Evolutionary conservation across 2,329 filamentous ascomycete species (phyloP).

Genomic region (Lachnellula subtilissima): DNA sequence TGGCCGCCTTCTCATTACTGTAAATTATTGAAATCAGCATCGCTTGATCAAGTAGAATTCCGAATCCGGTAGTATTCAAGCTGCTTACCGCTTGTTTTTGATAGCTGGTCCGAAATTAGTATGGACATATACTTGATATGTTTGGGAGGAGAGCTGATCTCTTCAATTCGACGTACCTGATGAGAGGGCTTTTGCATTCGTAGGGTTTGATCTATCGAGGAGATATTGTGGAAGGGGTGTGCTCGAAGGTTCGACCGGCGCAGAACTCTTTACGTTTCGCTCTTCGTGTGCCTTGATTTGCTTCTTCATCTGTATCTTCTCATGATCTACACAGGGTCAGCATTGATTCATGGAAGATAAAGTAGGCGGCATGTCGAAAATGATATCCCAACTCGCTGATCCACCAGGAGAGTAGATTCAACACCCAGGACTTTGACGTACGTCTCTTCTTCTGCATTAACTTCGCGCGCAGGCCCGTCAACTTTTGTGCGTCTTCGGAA

Average conservation of each 20-base stretch:
- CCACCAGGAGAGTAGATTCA: too few species aligned
- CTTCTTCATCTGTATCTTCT: slow-evolving; percentile 99
- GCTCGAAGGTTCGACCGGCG: slow-evolving; percentile 70
- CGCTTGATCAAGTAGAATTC: too few species aligned
- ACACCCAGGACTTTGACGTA: too few species aligned
- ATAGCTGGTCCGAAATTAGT: too few species aligned
- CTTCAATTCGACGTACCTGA: slow-evolving; percentile 50
- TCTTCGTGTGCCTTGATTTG: slow-evolving; percentile 92
- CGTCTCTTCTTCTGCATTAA: slow-evolving; percentile 80
- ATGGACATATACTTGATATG: neutral
- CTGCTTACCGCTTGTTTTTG: too few species aligned
- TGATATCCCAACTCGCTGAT: too few species aligned
- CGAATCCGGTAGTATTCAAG: too few species aligned
- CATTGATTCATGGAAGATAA: too few species aligned
- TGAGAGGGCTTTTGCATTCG: slow-evolving; percentile 59
- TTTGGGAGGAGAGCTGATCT: slow-evolving; percentile 33
- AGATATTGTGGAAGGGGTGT: slow-evolving; percentile 89
- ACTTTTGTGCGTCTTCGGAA: slow-evolving; percentile 86
- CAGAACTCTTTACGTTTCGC: slow-evolving; percentile 84
- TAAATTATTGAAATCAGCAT: too few species aligned
- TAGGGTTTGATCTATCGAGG: slow-evolving; percentile 67
- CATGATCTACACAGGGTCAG: slow-evolving; percentile 53
- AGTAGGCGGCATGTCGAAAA: too few species aligned
- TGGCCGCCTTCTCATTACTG: slow-evolving; percentile 84
- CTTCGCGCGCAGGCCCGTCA: slow-evolving; percentile 88